Evolutionary conservation across 345 rosid genomes (phyloP).

Genomic region (Eucalyptus decipiens): DNA sequence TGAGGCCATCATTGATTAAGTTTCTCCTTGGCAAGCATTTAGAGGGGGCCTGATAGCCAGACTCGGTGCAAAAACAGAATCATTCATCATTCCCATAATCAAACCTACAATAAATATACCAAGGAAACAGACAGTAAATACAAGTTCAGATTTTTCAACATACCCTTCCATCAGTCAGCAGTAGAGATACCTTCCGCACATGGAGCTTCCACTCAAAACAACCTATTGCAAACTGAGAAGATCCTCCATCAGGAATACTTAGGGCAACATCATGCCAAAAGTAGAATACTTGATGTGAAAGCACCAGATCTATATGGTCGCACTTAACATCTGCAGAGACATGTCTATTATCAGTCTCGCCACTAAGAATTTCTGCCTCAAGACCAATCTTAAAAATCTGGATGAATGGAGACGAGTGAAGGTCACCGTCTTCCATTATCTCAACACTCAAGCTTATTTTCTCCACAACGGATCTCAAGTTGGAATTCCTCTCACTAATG

Average conservation of each 20-base stretch:
- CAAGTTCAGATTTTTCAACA: neutral
- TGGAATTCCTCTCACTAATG: conserved; percentile 25
- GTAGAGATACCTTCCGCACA: conserved; percentile 50
- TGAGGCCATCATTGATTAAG: neutral
- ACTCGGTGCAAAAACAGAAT: neutral
- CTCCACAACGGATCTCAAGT: conserved; percentile 37
- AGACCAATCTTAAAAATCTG: conserved; percentile 37
- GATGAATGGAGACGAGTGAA: conserved; percentile 51
- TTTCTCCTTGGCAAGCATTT: neutral
- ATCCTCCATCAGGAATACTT: conserved; percentile 29
- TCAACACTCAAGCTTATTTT: conserved; percentile 31
- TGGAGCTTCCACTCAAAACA: conserved; percentile 28
- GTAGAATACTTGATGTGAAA: conserved; percentile 58
- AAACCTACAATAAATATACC: neutral
- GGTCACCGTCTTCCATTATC: conserved; percentile 13
- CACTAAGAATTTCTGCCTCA: conserved; percentile 26
- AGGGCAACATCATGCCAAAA: conserved; percentile 51
- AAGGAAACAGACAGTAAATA: neutral
- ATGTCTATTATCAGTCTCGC: conserved; percentile 12
- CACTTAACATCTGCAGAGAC: conserved; percentile 30
- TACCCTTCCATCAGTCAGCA: conserved; percentile 92
- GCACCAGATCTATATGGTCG: conserved; percentile 44
- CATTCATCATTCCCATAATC: neutral
- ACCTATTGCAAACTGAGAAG: conserved; percentile 35
- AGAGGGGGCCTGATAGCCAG: neutral